phyloP scores from a whole-genome alignment of 2,329 filamentous ascomycete species.

The Cladosporium sp. region DNA sequence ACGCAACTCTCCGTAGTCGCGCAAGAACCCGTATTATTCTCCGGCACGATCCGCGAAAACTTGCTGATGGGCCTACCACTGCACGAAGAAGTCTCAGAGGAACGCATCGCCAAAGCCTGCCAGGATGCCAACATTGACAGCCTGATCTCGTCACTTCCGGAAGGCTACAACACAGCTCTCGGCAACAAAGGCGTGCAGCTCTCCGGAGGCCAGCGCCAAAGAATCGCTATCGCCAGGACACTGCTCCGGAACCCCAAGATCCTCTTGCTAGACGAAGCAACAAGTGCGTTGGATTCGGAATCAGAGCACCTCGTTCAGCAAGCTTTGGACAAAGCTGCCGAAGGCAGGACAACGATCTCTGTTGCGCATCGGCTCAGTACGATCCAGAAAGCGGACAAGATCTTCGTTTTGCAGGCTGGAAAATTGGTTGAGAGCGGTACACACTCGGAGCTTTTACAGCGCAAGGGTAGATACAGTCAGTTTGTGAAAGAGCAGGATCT shows the following conservation, averaged over 20 bases:
- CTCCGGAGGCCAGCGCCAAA: conserved; percentile 31
- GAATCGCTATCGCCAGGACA: conserved; percentile 30
- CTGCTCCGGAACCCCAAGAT: conserved; percentile 28
- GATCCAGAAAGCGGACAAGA: conserved; percentile 44
- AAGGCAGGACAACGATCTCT: conserved; percentile 43
- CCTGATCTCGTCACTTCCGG: conserved; percentile 30
- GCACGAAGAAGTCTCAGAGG: conserved; percentile 29
- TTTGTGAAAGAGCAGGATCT: conserved; percentile 20
- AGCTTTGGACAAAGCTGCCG: conserved; percentile 36
- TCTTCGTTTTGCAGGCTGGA: conserved; percentile 45
- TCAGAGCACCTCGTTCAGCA: conserved; percentile 32
- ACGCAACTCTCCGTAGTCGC: conserved; percentile 48
- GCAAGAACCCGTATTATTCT: conserved; percentile 52
- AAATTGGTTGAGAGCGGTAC: conserved; percentile 44
- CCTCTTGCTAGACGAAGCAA: conserved; percentile 32
- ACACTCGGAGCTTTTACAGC: conserved; percentile 41
- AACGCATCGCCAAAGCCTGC: conserved; percentile 44
- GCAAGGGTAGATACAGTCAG: conserved; percentile 42
- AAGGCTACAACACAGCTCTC: conserved; percentile 31
- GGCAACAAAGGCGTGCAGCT: conserved; percentile 31
- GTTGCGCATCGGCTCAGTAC: conserved; percentile 49
- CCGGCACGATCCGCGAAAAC: conserved; percentile 47
- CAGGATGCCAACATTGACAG: conserved; percentile 27
- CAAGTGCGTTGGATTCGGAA: conserved; percentile 30
- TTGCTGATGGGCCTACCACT: conserved; percentile 31